Evolutionary conservation across 805 yeast species (phyloP).

Genomic region (Candida boleticola): DNA sequence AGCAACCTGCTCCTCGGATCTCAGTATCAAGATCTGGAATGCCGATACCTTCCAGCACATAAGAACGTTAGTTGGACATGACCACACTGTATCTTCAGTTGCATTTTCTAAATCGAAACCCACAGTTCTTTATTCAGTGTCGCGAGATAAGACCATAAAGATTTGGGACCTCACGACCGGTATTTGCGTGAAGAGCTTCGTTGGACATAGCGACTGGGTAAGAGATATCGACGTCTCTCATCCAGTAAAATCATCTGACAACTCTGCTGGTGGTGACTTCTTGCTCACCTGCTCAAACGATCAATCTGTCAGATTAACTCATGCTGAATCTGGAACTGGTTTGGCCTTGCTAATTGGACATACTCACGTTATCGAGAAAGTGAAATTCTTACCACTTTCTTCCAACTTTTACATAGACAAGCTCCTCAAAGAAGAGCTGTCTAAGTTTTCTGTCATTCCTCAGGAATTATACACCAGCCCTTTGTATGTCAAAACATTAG

Average conservation of each 20-base stretch:
- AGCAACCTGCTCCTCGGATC: slow-evolving; percentile 53
- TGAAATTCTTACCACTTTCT: slow-evolving; percentile 58
- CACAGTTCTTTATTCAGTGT: slow-evolving; percentile 53
- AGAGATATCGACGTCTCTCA: slow-evolving; percentile 52
- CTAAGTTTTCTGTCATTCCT: slow-evolving; percentile 32
- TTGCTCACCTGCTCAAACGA: slow-evolving; percentile 77
- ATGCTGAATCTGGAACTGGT: slow-evolving; percentile 64
- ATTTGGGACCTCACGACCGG: slow-evolving; percentile 71
- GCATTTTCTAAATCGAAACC: slow-evolving; percentile 49
- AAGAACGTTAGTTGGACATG: slow-evolving; percentile 78
- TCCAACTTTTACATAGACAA: slow-evolving; percentile 50
- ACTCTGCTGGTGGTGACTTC: slow-evolving; percentile 48
- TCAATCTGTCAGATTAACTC: slow-evolving; percentile 67
- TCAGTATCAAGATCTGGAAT: slow-evolving; percentile 71
- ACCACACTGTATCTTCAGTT: slow-evolving; percentile 74
- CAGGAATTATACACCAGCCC: slow-evolving; percentile 25
- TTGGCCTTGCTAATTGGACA: slow-evolving; percentile 71
- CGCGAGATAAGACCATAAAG: slow-evolving; percentile 60
- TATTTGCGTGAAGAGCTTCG: slow-evolving; percentile 60
- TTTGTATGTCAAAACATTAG: slow-evolving; percentile 34
- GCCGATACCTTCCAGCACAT: slow-evolving; percentile 48
- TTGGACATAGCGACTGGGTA: slow-evolving; percentile 90
- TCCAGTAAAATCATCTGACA: slow-evolving; percentile 7
- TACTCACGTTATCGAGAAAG: slow-evolving; percentile 77
- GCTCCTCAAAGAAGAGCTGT: slow-evolving; percentile 26